phyloP scores from a whole-genome alignment of 352 stramenopile species.

The Phytopythium mirpurense region DNA sequence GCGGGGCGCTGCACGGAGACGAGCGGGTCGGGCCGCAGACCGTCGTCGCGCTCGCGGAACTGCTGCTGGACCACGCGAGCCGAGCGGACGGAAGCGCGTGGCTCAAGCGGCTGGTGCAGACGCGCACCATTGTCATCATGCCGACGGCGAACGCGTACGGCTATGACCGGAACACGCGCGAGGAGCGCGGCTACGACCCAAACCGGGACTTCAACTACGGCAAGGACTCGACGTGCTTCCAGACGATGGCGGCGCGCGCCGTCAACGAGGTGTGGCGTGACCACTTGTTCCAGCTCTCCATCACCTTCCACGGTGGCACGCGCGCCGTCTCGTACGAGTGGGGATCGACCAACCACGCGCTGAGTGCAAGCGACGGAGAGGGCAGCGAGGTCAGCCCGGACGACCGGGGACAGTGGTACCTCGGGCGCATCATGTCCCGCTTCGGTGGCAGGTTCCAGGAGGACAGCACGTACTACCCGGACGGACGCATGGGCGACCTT shows the following conservation, averaged over 20 bases:
- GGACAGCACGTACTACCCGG: slow-evolving; percentile 49
- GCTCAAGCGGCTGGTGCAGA: slow-evolving; percentile 78
- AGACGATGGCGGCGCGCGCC: slow-evolving; percentile 89
- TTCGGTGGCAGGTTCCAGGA: slow-evolving; percentile 69
- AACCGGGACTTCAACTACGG: slow-evolving; percentile 98
- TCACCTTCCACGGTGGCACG: slow-evolving; percentile 97
- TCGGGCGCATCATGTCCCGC: slow-evolving; percentile 49
- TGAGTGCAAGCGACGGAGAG: slow-evolving; percentile 13
- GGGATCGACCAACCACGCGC: slow-evolving; percentile 86
- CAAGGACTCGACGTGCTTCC: slow-evolving; percentile 82
- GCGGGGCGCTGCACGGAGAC: slow-evolving; percentile 92
- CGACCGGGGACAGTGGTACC: slow-evolving; percentile 40
- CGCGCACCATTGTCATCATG: slow-evolving; percentile 67
- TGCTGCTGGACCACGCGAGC: slow-evolving; percentile 53
- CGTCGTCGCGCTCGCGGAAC: slow-evolving; percentile 64
- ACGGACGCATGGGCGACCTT: slow-evolving; percentile 90
- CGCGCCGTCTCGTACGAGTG: slow-evolving; percentile 96
- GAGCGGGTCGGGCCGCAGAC: slow-evolving; percentile 89
- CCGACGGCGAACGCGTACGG: slow-evolving; percentile 92
- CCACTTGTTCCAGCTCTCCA: slow-evolving; percentile 93
- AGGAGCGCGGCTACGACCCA: slow-evolving; percentile 87
- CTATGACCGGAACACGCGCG: slow-evolving; percentile 75
- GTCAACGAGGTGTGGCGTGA: slow-evolving; percentile 95
- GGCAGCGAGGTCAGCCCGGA: slow-evolving; percentile 50
- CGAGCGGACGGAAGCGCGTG: slow-evolving; percentile 39